Base-by-base conservation (phyloP, 1,284 basidiomycete species). In the Ceratobasidium sp. region DNA sequence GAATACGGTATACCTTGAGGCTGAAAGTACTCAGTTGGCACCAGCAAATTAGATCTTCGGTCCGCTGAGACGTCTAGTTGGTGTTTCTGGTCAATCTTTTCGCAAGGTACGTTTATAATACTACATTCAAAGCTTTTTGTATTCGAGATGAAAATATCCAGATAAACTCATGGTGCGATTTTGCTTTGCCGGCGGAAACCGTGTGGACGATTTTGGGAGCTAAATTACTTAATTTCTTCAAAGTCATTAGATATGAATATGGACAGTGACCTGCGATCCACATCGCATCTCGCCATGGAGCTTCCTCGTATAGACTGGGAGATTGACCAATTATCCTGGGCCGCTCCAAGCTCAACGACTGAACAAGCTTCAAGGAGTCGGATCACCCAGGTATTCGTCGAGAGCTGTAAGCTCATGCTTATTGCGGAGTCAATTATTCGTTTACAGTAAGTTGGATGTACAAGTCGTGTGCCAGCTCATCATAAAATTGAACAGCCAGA, bases 351-450 rank as follows among this genome's bases (percentile, higher is more conserved):
- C 18, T 45, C 18, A 45, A n/a, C 14, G 30, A 6, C 18, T 4
- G 18, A n/a, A 4, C 16, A 6, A 10, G 28, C 9, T 3, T 3
- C 9, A n/a, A 6, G 9, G 43, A 53, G n/a, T 18, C 50, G 30
- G 23, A 10, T 58, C 8, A 39, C 55, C 9, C 30, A 39, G 30
- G 55, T 58, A 9, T 58, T 58, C 36, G n/a, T 18, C 26, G 5
- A 39, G 10, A 26, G 26, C 50, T 53, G 50, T 18, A n/a, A 58
- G 32, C 55, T 58, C 12, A 58, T 58, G 55, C 55, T 36, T n/a
- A 16, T 36, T 21, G 55, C 16, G 12, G 55, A 58, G 55, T n/a
- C 30, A 36, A 34, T 58, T 3, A n/a, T 36, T n/a, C 32, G 12
- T n/a, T 34, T 39, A 32, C 18, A 36, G 55, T 32, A n/a, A 34